phyloP scores from a whole-genome alignment of 768 basidiomycete genomes.

The Leccinum obscurum region DNA sequence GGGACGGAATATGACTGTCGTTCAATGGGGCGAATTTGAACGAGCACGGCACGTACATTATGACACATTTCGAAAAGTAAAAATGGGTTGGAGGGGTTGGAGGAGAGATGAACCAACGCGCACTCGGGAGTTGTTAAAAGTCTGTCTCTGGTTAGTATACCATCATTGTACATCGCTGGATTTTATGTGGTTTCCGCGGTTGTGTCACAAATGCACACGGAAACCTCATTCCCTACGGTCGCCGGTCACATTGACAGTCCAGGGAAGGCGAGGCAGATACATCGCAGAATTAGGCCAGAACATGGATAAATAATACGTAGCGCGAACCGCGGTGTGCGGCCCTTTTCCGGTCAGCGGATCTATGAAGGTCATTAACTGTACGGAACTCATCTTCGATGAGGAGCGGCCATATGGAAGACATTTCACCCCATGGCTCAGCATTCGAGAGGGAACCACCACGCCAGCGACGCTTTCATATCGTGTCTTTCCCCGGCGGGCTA shows the following conservation, averaged over 20 bases:
- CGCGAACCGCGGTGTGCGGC: slow-evolving; percentile 12
- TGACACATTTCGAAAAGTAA: slow-evolving; percentile 56
- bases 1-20: slow-evolving; percentile 1
- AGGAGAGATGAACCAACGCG: slow-evolving; percentile 15
- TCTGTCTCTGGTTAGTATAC: slow-evolving; percentile 14
- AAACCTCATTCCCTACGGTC: slow-evolving; percentile 39
- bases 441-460: slow-evolving; percentile 4
- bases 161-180: slow-evolving; percentile 16
- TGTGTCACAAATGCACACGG: slow-evolving; percentile 39
- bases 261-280: slow-evolving; percentile 38
- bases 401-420: not conserved
- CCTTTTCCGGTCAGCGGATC: slow-evolving; percentile 10
- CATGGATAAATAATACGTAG: slow-evolving; percentile 24
- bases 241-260: slow-evolving; percentile 34
- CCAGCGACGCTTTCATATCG: slow-evolving; percentile 4
- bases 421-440: not conserved
- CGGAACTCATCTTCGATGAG: slow-evolving; percentile 9
- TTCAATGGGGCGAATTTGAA: slow-evolving; percentile 1
- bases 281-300: slow-evolving; percentile 21
- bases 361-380: slow-evolving; percentile 16
- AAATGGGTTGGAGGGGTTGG: slow-evolving; percentile 14
- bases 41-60: slow-evolving; percentile 51
- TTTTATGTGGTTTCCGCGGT: slow-evolving; percentile 33
- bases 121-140: slow-evolving; percentile 21
- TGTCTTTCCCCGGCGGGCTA: slow-evolving; percentile 18